Percentiles rank a stretch among this genome's conserved stretches.
Conservation (phyloP, 1,139 yeast species). For the Saccharomyces hybrid region DNA sequence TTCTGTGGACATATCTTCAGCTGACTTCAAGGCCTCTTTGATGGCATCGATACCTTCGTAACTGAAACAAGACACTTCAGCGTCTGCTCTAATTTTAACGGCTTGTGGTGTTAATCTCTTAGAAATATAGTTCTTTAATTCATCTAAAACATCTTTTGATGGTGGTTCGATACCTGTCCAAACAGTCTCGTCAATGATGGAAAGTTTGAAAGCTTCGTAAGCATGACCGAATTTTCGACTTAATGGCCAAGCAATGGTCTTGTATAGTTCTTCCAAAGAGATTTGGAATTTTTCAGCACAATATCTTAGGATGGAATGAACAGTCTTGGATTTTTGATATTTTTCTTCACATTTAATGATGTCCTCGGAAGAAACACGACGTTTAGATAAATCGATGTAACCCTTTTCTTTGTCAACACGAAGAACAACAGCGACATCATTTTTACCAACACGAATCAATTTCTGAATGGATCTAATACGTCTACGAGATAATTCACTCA, state of each 20-base stretch:
- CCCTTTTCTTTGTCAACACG: conserved; percentile 99
- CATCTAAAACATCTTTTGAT: conserved; percentile 58
- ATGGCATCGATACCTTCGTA: conserved; percentile 98
- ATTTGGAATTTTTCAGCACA: conserved; percentile 95
- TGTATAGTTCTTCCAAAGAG: conserved; percentile 77
- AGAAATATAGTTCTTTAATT: conserved; percentile 75
- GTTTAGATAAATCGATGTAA: conserved; percentile 91
- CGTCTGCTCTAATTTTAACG: conserved; percentile 93
- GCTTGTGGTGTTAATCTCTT: conserved; percentile 97
- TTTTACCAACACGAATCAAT: conserved; percentile 94
- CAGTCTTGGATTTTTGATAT: conserved; percentile 93
- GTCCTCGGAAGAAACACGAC: conserved; percentile 97
- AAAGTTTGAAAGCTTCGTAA: conserved; percentile 92
- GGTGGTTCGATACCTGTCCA: conserved; percentile 76
- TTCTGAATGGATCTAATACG: conserved; percentile 97
- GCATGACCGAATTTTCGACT: conserved; percentile 95
- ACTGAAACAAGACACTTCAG: conserved; percentile 93
- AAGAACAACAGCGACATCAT: conserved; percentile 96
- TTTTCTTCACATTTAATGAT: conserved; percentile 96
- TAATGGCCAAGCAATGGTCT: conserved; percentile 93
- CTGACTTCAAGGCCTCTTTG: conserved; percentile 77
- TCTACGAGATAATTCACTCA: conserved; percentile 94
- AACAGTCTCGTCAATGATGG: conserved; percentile 85
- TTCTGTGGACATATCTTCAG: conserved; percentile 78
- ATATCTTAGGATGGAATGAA: conserved; percentile 92